These are phyloP conservation scores for Bauhinia variegata DNA, from an alignment of 306 rosid genomes.

Conservation along the genomic window DNA sequence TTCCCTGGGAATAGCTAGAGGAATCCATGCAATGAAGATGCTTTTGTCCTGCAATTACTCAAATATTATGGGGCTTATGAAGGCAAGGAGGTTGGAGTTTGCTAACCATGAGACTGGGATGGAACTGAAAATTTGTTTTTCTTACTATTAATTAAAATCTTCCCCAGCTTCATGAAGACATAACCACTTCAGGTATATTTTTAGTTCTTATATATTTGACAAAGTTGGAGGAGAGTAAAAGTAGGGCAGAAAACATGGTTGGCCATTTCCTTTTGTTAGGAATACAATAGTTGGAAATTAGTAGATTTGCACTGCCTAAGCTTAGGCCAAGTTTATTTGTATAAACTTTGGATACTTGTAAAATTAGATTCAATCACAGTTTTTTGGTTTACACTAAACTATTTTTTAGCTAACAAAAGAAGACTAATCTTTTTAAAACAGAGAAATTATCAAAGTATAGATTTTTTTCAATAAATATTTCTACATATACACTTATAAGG, in stretches of 20 bases:
- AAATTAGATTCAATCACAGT: too few species aligned
- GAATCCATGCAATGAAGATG: constrained; percentile 7
- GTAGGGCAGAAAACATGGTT: constrained; percentile 38
- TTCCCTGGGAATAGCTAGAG: constrained; percentile 15
- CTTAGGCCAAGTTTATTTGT: too few species aligned
- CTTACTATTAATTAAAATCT: constrained; percentile 15
- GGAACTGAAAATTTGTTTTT: constrained; percentile 14
- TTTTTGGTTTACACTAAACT: too few species aligned
- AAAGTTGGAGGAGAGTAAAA: constrained; percentile 23
- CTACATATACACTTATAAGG: too few species aligned
- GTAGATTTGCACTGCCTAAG: background rate
- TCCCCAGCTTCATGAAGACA: too few species aligned
- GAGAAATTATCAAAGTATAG: too few species aligned
- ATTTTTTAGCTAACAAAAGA: too few species aligned
- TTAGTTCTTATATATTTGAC: constrained; percentile 27
- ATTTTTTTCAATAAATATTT: too few species aligned
- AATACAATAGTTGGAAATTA: too few species aligned
- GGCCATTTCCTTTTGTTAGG: constrained; percentile 31
- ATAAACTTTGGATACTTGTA: too few species aligned
- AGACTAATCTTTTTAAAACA: too few species aligned
- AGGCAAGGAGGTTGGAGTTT: constrained; percentile 14
- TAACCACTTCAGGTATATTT: constrained; percentile 16
- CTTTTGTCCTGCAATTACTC: constrained; percentile 17
- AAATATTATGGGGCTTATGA: background rate
- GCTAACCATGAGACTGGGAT: constrained; percentile 5